Evolutionary conservation across 1,284 basidiomycete genomes (phyloP), one percentile per base, ranked within the genome.

Genomic region (Irpex rosettiformis): DNA sequence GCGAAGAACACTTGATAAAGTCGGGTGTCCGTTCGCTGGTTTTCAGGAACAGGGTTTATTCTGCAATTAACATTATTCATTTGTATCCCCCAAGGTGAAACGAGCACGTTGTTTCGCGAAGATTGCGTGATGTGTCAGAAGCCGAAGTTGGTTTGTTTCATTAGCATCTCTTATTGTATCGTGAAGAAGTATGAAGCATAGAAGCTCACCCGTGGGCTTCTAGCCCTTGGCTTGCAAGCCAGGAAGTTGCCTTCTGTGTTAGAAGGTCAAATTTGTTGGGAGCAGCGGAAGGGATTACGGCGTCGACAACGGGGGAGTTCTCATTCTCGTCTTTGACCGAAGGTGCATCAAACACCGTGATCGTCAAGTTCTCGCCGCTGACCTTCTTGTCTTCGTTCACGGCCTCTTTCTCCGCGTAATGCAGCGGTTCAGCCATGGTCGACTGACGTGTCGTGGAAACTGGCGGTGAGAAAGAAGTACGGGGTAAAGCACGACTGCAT

Each of bases 1-100:
- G 85, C 75, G 62, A 84, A 84, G 69, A 86, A 87, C 72, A 86
- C 75, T 64, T 87, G 85, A 63, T 83, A 82, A 59, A 83, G 76
- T 8, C 83, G 77, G 4, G 71, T 75, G 53, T 88, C 83, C 11
- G 73, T 73, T 28, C 84, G 72, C 55, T 79, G 69, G 53, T 77
- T 75, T 0, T 62, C 61, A 3, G 79, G 72, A 4, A 81, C 75
- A 2, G 85, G 85, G 2, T 74, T 70, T 28, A 87, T 84, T 1
- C 84, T 85, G 48, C 40, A 21, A 3, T 11, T 24, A 16, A 24
- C 21, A 24, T 7, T 3, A 10, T 47, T n/a, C n/a, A n/a, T n/a
- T n/a, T n/a, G n/a, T n/a, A n/a, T n/a, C 8, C 2, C n/a, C n/a
- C 22, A 10, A 10, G 22, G 18, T 10, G 43, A 47, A 18, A 21